phyloP scores from a whole-genome alignment of 192 early-diverging fungal species.

The Podila verticillata region DNA sequence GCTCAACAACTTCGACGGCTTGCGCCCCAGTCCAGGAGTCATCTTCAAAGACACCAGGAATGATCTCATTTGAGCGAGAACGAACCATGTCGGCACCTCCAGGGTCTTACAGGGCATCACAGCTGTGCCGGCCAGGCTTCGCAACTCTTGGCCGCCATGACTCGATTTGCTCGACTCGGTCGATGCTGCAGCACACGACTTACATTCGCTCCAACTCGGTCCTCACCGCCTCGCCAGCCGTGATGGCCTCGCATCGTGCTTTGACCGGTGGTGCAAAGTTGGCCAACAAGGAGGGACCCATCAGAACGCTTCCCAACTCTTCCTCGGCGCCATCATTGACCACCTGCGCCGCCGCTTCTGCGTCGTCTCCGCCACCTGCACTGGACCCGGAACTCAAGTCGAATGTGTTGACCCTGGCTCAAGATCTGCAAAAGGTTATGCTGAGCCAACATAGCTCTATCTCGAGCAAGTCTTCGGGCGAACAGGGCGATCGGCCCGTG shows the following conservation, averaged over 20 bases:
- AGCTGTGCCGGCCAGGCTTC: neutral
- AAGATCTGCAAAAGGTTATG: constrained; percentile 18
- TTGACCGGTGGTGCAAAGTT: constrained; percentile 1
- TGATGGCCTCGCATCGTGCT: neutral
- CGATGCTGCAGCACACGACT: neutral
- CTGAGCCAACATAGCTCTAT: neutral
- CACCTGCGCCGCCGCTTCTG: neutral
- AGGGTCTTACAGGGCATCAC: neutral
- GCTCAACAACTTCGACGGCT: neutral
- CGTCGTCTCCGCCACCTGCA: neutral
- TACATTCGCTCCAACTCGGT: neutral
- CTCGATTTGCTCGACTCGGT: neutral
- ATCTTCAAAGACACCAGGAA: neutral
- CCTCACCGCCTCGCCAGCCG: neutral
- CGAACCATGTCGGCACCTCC: constrained; percentile 22
- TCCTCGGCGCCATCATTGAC: neutral
- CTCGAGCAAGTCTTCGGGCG: neutral
- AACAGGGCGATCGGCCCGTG: too few species aligned
- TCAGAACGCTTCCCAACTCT: neutral
- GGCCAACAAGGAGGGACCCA: neutral
- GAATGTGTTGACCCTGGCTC: constrained; percentile 7
- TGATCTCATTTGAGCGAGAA: neutral
- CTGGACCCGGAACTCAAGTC: neutral
- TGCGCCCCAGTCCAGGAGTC: neutral
- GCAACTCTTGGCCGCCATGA: neutral